Base-by-base conservation (phyloP, 2,329 filamentous ascomycete species). In the Ophiostoma piceae region DNA sequence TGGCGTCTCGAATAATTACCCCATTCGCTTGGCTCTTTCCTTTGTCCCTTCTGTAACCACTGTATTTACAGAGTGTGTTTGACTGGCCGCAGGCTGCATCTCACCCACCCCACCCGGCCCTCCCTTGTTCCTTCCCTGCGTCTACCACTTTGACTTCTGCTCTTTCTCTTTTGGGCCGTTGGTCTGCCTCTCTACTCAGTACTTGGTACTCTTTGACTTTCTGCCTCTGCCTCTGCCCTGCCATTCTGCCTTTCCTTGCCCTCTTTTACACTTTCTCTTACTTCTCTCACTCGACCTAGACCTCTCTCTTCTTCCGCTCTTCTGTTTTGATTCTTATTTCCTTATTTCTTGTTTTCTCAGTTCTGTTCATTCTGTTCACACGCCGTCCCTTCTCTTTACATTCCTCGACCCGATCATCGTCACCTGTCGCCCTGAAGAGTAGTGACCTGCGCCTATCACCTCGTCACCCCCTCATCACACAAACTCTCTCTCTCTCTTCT, bases 371-470 rank as follows among this genome's bases (percentile, higher is more conserved):
- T 26, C 22, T 26, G 9, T 29, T 29, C 60, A n/a, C 29, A 41
- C 66, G 16, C 5, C 32, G 22, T 67, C 66, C 12, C 57, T 69
- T 22, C 26, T 66, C n/a, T 26, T 32, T 47, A 26, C n/a, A 29
- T 19, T 51, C 43, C 22, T 62, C 57, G 26, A 62, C 57, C 32
- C 22, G 26, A 62, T 32, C 57, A 62, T 62, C 57, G 57, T 35
- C 62, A 65, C 12, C 32, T 26, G 57, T n/a, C 62, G 62, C 35
- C 32, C 7, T 39, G 62, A 65, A n/a, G 16, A 41, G 32, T 57
- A 65, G 43, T 67, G 66, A 70, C 57, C 66, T 68, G 66, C 43
- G 69, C 32, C 66, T 41, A 62, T 29, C 66, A 9, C 26, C 47
- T 43, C 39, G n/a, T 66, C 26, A 51, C 57, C 57, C 57, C 26